These are phyloP conservation scores for Thymus mandschuricus DNA, from an alignment of 257 asterid species.

Conservation along the genomic window DNA sequence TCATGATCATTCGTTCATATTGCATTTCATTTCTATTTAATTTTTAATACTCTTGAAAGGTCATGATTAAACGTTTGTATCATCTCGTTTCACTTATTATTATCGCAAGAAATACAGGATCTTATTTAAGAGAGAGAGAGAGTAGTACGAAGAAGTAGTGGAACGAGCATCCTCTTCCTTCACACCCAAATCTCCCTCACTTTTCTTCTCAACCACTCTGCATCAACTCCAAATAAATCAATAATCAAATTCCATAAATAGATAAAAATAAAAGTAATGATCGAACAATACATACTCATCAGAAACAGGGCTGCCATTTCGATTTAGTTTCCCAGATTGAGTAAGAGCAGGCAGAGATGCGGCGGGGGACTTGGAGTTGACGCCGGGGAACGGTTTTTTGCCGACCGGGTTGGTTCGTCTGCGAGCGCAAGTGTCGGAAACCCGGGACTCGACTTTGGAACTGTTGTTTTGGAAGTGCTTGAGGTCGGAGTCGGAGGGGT, in stretches of 20 bases:
- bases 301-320: slow-evolving; percentile 36
- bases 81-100: too few species aligned
- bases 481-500: slow-evolving; percentile 48
- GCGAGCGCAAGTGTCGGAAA: slow-evolving; percentile 27
- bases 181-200: slow-evolving; percentile 10
- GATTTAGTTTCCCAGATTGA: slow-evolving; percentile 42
- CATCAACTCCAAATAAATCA: not conserved
- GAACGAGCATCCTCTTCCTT: slow-evolving; percentile 77
- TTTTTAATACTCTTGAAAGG: too few species aligned
- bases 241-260: not conserved
- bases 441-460: slow-evolving; percentile 42
- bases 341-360: slow-evolving; percentile 5
- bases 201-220: slow-evolving; percentile 48
- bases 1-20: too few species aligned
- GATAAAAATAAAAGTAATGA: not conserved
- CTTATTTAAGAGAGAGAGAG: not conserved
- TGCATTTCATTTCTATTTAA: too few species aligned
- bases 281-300: slow-evolving; percentile 49
- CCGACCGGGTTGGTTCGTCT: not conserved
- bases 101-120: too few species aligned
- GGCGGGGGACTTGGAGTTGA: slow-evolving; percentile 31
- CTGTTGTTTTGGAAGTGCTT: slow-evolving; percentile 42
- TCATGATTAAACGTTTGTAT: too few species aligned
- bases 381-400: slow-evolving; percentile 43
- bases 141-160: slow-evolving; percentile 66